Conservation (phyloP, 345 rosid species). For the Erucastrum elatum region DNA sequence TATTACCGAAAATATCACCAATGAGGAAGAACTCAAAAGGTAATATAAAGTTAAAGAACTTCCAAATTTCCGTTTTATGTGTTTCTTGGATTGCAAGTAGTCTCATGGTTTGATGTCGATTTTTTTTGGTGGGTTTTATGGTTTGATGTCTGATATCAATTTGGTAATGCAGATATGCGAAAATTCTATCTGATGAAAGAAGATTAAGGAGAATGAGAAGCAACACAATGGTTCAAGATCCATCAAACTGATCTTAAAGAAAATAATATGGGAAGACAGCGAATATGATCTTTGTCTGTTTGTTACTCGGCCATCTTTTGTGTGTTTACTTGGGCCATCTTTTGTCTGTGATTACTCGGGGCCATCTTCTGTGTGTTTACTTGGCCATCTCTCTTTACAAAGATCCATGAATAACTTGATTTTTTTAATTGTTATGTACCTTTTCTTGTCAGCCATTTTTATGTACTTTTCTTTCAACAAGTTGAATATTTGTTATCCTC, state of each 20-base stretch:
- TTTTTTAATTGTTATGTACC: no score
- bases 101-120: not conserved
- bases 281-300: not conserved
- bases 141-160: not conserved
- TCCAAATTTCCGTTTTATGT: not conserved
- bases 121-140: not conserved
- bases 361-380: no score
- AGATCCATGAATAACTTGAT: not conserved
- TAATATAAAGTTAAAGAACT: not conserved
- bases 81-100: not conserved
- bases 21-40: conserved; percentile 48
- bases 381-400: no score
- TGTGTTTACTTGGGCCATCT: no score
- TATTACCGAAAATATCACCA: conserved; percentile 44
- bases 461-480: no score
- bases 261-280: not conserved
- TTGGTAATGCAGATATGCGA: conserved; percentile 48
- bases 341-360: no score
- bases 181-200: conserved; percentile 53
- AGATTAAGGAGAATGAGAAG: conserved; percentile 33
- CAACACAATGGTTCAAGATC: conserved; percentile 4
- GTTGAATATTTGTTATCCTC: no score
- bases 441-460: no score
- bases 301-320: not conserved
- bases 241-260: conserved; percentile 13